Evolutionary conservation across 1,139 yeast genomes (phyloP).

Genomic region (Pichia inconspicua): DNA sequence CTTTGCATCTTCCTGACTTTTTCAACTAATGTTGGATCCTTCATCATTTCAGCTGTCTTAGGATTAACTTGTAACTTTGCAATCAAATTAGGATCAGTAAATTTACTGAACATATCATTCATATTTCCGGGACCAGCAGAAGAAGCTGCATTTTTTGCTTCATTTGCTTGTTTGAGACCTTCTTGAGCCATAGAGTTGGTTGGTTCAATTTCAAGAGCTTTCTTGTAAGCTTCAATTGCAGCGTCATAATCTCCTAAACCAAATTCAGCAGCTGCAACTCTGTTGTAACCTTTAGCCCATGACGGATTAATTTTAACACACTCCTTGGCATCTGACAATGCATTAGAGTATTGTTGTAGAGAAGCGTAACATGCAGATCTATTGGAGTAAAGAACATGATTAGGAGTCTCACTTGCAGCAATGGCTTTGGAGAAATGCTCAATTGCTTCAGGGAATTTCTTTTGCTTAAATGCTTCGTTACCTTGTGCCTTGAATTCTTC

Average conservation of each 20-base stretch:
- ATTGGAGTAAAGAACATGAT: slow-evolving; percentile 86
- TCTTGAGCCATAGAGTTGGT: slow-evolving; percentile 79
- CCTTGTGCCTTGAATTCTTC: slow-evolving; percentile 79
- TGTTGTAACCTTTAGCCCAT: slow-evolving; percentile 93
- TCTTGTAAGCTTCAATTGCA: slow-evolving; percentile 62
- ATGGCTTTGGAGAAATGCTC: slow-evolving; percentile 82
- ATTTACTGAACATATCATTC: slow-evolving; percentile 51
- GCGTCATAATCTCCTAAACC: slow-evolving; percentile 75
- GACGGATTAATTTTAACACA: slow-evolving; percentile 70
- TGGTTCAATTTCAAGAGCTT: slow-evolving; percentile 79
- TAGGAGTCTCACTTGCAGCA: slow-evolving; percentile 66
- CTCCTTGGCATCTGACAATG: slow-evolving; percentile 75
- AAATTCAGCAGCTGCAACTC: slow-evolving; percentile 88
- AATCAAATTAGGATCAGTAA: slow-evolving; percentile 67
- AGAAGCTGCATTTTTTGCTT: slow-evolving; percentile 37
- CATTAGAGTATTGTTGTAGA: slow-evolving; percentile 60
- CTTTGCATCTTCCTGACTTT: slow-evolving; percentile 58
- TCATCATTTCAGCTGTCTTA: slow-evolving; percentile 77
- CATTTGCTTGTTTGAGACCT: slow-evolving; percentile 64
- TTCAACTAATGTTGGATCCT: slow-evolving; percentile 76
- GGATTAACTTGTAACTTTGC: slow-evolving; percentile 75
- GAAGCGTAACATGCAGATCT: slow-evolving; percentile 93
- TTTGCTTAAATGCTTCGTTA: slow-evolving; percentile 83
- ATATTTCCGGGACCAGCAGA: slow-evolving; percentile 63
- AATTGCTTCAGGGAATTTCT: slow-evolving; percentile 74